A percentile compares a stretch with the other conserved stretches of the same genome.
phyloP scores from a whole-genome alignment of 257 asterid genomes.

The Paulownia fortunei region DNA sequence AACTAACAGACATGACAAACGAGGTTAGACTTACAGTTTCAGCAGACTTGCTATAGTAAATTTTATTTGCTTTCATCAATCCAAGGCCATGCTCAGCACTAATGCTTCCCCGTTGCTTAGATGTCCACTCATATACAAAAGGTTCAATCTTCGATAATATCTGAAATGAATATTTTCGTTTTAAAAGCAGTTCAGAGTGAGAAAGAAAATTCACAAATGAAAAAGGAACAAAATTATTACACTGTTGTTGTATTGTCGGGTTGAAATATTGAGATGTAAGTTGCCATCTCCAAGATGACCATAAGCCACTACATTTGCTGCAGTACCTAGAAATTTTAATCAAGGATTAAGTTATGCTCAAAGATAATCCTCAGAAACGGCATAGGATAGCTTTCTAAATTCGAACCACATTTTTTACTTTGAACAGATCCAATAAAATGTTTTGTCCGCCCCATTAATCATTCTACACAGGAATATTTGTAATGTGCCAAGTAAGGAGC shows the following conservation, averaged over 20 bases:
- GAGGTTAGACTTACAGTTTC: conserved; percentile 67
- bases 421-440: neutral
- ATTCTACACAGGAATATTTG: neutral
- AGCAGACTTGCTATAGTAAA: conserved; percentile 91
- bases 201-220: conserved; percentile 18
- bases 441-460: neutral
- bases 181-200: conserved; percentile 19
- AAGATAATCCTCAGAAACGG: conserved; percentile 14
- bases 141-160: conserved; percentile 84
- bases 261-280: conserved; percentile 90
- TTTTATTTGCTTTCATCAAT: conserved; percentile 90
- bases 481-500: conserved; percentile 16
- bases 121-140: conserved; percentile 97
- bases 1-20: neutral
- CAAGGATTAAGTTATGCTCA: conserved; percentile 2
- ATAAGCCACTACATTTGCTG: conserved; percentile 78
- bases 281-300: conserved; percentile 99
- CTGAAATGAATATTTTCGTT: conserved; percentile 46
- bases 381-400: neutral
- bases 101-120: conserved; percentile 92
- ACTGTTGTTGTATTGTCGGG: conserved; percentile 65
- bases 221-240: conserved; percentile 49
- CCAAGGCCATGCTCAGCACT: conserved; percentile 99
- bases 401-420: neutral
- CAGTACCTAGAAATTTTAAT: conserved; percentile 48